phyloP scores from a whole-genome alignment of 768 basidiomycete species.

The Boletus vermiculosoides region DNA sequence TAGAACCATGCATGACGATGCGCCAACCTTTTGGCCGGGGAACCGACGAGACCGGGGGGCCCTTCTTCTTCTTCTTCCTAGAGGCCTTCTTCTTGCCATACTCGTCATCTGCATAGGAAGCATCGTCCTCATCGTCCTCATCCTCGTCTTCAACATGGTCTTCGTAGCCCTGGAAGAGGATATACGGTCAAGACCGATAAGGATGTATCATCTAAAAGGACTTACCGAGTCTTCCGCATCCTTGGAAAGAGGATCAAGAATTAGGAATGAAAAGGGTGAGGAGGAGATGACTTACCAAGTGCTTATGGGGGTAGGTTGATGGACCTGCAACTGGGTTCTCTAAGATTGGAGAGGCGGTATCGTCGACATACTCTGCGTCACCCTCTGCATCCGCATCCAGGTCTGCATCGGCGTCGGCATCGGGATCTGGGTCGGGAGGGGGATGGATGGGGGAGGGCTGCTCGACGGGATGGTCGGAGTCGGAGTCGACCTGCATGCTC shows the following conservation, averaged over 20 bases:
- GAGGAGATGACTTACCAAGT: conserved; percentile 51
- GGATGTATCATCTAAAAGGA: conserved; percentile 10
- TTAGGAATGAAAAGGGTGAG: conserved; percentile 3
- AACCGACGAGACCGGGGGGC: conserved; percentile 39
- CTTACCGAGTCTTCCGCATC: conserved; percentile 34
- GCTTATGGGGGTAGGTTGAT: conserved; percentile 49
- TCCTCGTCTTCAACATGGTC: conserved; percentile 50
- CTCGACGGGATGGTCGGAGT: conserved; percentile 35
- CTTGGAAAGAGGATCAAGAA: conserved; percentile 11
- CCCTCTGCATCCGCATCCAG: conserved; percentile 41
- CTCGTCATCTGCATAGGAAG: conserved; percentile 76
- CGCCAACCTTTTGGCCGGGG: conserved; percentile 58
- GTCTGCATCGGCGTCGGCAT: conserved; percentile 63
- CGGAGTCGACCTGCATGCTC: conserved; percentile 74
- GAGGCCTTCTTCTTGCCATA: conserved; percentile 67
- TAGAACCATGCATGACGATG: conserved; percentile 12
- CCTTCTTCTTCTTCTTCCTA: conserved; percentile 65
- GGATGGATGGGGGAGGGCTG: conserved; percentile 17
- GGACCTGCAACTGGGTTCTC: conserved; percentile 38
- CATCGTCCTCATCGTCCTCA: conserved; percentile 73
- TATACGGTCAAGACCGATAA: conserved; percentile 26
- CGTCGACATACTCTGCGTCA: conserved; percentile 41
- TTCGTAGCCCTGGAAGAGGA: conserved; percentile 61
- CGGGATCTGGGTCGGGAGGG: conserved; percentile 39
- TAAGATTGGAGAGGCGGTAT: conserved; percentile 37